Evolutionary conservation across 2,329 filamentous ascomycete species (phyloP), one percentile per base, ranked within the genome.

Genomic region (Eurotiales sp.): DNA sequence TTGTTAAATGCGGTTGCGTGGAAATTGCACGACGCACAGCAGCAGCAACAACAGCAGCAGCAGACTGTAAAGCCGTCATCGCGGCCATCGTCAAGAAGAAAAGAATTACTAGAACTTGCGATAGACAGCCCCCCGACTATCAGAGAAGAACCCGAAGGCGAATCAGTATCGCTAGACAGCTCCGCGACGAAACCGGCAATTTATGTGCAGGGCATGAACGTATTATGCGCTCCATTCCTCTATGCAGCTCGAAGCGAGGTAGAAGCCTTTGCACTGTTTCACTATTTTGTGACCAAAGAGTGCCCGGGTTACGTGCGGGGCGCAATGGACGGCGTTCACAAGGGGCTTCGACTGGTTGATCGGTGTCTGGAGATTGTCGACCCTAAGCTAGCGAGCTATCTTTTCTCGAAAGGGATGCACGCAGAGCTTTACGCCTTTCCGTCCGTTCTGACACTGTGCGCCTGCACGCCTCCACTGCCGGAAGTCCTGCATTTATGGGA

Each of bases 181-280:
- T 80, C 79, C 52, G 76, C 74, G 2, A 72, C 75, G 27, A 86
- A 89, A 60, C 81, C 88, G 10, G 89, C 90, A 27, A 91, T 88
- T 36, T 99, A 99, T 62, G 92, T 99, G 2, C 93, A 99, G 71
- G 93, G 93, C 59, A 97, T 99, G 92, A 99, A 99, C 66, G 93
- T 99, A 36, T 81, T 99, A 14, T 92, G 91, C 8, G 93, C 93
- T 1, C 93, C 93, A 0, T 96, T 99, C 65, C 78, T 99, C 41
- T 99, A 99, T 68, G 90, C 90, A 4, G 91, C 93, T 1, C 85
- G 90, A 52, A 96, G 90, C 67, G 93, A 99, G 72, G 87, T 91
- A 6, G 91, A 99, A 72, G 93, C 93, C 2, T 99, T 95, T 62
- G 86, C 89, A 4, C 86, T 90, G 1, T 96, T 99, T 62, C 85